Percentiles rank a stretch among this genome's conserved stretches.
Evolutionary conservation across 176 grass and related monocot species (phyloP).

Genomic region (Microstegium vimineum): DNA sequence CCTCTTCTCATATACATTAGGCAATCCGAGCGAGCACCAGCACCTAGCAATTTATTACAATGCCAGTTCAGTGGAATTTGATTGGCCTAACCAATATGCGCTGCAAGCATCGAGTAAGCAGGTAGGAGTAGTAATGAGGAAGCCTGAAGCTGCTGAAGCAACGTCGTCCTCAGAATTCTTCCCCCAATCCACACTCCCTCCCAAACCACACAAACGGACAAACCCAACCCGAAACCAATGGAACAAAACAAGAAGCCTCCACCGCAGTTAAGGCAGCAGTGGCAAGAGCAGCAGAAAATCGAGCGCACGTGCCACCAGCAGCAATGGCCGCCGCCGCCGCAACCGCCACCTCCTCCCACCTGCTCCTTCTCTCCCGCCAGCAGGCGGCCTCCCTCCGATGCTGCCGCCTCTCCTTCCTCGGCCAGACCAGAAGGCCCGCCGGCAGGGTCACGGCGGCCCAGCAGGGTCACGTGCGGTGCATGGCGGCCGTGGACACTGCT

Average conservation of each 20-base stretch:
- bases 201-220: conserved; percentile 35
- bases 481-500: conserved; percentile 57
- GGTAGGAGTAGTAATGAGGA: no score
- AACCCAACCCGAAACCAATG: conserved; percentile 18
- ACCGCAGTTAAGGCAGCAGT: background rate
- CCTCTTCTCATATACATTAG: background rate
- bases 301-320: background rate
- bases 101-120: background rate
- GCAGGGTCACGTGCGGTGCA: conserved; percentile 31
- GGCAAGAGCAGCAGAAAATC: background rate
- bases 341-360: conserved; percentile 44
- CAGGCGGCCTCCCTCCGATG: conserved; percentile 39
- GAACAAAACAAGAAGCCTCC: conserved; percentile 29
- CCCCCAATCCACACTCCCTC: conserved; percentile 58
- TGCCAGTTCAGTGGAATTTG: background rate
- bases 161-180: conserved; percentile 58
- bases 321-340: conserved; percentile 46
- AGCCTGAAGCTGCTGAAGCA: conserved; percentile 25
- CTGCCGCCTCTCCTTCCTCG: conserved; percentile 31
- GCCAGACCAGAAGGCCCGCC: conserved; percentile 3
- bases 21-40: no score
- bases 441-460: conserved; percentile 13
- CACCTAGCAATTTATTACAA: no score
- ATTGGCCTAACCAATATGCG: background rate
- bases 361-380: conserved; percentile 55